Evolutionary conservation across 352 stramenopile species (phyloP), one percentile per base, ranked within the genome.

Genomic region (Plasmopara muralis): DNA sequence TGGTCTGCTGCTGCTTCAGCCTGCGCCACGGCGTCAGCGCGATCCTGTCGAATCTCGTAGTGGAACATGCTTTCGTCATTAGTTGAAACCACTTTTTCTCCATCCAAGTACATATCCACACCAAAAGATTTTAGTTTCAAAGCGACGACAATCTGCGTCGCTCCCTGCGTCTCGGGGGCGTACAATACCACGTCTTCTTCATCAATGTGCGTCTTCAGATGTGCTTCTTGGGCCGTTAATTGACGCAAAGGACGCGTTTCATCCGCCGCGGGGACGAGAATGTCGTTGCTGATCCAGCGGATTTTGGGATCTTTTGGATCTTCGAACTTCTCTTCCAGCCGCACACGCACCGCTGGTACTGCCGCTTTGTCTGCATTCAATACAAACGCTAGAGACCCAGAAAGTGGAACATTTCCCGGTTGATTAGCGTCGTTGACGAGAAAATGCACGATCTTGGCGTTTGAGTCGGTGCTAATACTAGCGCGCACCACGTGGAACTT

Each of bases 41-140:
- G 77, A 57, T 98, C 87, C 35, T 85, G 74, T 25, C 78, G 78
- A 8, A 74, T 59, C 47, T 91, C 77, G 48, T 81, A 91, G 62
- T 91, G 73, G 57, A 91, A 85, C 37, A 86, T 66, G 10, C 74
- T 55, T 35, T 87, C 60, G 35, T 64, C 64, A 58, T 91, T 91
- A 29, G 74, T 75, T 18, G 74, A 80, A 13, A 91, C 59, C 28
- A 79, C 65, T 43, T 83, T 84, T 39, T 83, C 62, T 47, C 73
- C 70, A 43, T 87, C 55, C 38, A 88, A 38, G 20, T 74, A 91
- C 53, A 89, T 59, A 40, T 88, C 74, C 16, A 91, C 69, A n/a
- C 63, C 66, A 43, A 91, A 91, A 10, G 69, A 55, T 12, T 52
- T 53, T 28, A 78, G 14, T n/a, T 62, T 61, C 40, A 91, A 53